Evolutionary conservation across 768 basidiomycete species (phyloP).

Genomic region (Trametes coccinea): DNA sequence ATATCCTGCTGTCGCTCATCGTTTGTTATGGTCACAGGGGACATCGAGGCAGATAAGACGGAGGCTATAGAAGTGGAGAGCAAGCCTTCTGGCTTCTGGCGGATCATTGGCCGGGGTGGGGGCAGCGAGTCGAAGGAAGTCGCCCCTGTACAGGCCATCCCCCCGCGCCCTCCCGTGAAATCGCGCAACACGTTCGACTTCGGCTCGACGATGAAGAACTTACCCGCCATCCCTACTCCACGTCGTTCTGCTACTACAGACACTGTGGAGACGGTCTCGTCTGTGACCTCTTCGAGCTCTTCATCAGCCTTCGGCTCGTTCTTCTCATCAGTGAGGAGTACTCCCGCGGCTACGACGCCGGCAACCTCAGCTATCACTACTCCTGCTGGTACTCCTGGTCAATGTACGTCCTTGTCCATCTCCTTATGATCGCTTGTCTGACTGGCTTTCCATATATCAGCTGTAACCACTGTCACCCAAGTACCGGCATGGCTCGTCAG

Average conservation of each 20-base stretch:
- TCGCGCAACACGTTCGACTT: conserved; percentile 26
- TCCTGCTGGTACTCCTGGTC: conserved; percentile 23
- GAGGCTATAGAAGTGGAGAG: conserved; percentile 62
- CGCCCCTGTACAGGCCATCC: not conserved
- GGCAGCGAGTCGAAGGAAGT: conserved; percentile 45
- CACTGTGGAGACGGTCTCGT: conserved; percentile 28
- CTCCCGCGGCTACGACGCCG: conserved; percentile 13
- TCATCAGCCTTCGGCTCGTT: conserved; percentile 17
- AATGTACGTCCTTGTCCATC: conserved; percentile 13
- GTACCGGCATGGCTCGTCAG: conserved; percentile 79
- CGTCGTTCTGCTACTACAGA: conserved; percentile 28
- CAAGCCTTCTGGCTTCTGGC: conserved; percentile 54
- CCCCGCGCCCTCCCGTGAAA: conserved; percentile 23
- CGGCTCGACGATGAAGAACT: conserved; percentile 23
- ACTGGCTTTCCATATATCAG: conserved; percentile 23
- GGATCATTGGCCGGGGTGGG: conserved; percentile 44
- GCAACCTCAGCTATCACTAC: conserved; percentile 15
- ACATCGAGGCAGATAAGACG: conserved; percentile 59
- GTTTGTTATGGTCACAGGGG: conserved; percentile 47
- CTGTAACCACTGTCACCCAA: conserved; percentile 48
- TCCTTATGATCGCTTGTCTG: not conserved
- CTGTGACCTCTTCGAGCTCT: conserved; percentile 18
- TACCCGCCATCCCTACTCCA: conserved; percentile 29
- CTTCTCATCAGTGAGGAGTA: conserved; percentile 16
- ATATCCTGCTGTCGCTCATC: not conserved